These are phyloP conservation scores for Ceratocystiopsis brevicomis DNA, from an alignment of 2,329 filamentous ascomycete species.

Conservation along the genomic window DNA sequence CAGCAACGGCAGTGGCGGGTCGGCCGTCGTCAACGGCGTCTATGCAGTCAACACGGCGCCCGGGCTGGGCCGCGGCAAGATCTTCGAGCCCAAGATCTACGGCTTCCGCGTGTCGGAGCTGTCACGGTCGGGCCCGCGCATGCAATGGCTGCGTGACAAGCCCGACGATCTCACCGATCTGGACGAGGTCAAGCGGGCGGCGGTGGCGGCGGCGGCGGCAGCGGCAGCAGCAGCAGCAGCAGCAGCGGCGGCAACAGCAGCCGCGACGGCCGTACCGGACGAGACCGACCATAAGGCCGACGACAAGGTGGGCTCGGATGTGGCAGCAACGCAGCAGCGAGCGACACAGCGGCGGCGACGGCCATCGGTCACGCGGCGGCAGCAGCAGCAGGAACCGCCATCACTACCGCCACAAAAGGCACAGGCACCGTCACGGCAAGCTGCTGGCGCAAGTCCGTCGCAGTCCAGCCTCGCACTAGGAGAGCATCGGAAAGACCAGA, in stretches of 20 bases:
- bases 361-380: slow-evolving; percentile 17
- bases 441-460: slow-evolving; percentile 26
- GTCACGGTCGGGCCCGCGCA: slow-evolving; percentile 73
- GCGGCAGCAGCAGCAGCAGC: no score
- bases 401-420: slow-evolving; percentile 5
- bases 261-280: slow-evolving; percentile 15
- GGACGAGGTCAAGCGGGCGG: slow-evolving; percentile 51
- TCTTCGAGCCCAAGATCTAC: slow-evolving; percentile 93
- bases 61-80: slow-evolving; percentile 59
- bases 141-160: slow-evolving; percentile 88
- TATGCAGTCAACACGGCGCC: slow-evolving; percentile 74
- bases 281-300: slow-evolving; percentile 38
- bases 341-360: slow-evolving; percentile 24
- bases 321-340: slow-evolving; percentile 15
- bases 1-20: not conserved
- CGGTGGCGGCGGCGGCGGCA: slow-evolving; percentile 11
- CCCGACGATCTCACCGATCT: slow-evolving; percentile 64
- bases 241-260: no score
- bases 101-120: slow-evolving; percentile 88
- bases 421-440: slow-evolving; percentile 24
- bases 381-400: slow-evolving; percentile 15
- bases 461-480: not conserved
- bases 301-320: slow-evolving; percentile 32
- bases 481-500: slow-evolving; percentile 23
- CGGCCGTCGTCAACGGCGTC: slow-evolving; percentile 59